phyloP scores from a whole-genome alignment of 495 filamentous ascomycete genomes.

The Hypoxylon cercidicola region DNA sequence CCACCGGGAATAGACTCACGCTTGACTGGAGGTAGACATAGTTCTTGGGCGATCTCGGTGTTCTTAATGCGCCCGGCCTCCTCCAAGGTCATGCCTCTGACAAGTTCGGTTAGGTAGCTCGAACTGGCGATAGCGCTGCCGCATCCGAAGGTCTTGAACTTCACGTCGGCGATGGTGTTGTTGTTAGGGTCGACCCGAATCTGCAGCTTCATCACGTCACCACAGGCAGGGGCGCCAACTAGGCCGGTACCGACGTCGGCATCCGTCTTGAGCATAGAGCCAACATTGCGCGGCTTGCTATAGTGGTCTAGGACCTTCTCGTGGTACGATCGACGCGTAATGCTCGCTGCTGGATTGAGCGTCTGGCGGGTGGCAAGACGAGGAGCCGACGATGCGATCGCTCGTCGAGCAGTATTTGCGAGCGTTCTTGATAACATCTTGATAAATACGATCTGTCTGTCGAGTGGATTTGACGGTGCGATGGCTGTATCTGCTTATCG shows the following conservation, averaged over 20 bases:
- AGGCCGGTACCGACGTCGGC: constrained; percentile 94
- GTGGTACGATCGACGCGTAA: constrained; percentile 62
- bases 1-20: constrained; percentile 61
- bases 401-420: constrained; percentile 46
- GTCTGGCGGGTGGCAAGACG: constrained; percentile 51
- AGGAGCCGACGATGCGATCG: constrained; percentile 38
- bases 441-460: not conserved
- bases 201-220: constrained; percentile 99
- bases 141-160: constrained; percentile 99
- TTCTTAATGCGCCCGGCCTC: constrained; percentile 92
- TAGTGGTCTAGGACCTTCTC: constrained; percentile 92
- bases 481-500: not conserved
- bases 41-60: constrained; percentile 96
- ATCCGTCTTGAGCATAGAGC: constrained; percentile 87
- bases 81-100: constrained; percentile 95
- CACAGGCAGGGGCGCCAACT: constrained; percentile 92
- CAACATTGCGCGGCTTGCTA: constrained; percentile 91
- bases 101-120: constrained; percentile 90
- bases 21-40: constrained; percentile 95
- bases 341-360: constrained; percentile 46
- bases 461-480: constrained; percentile 2
- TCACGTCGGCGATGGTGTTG: constrained; percentile 91
- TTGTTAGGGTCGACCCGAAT: constrained; percentile 92
- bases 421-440: constrained; percentile 46
- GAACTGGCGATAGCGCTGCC: constrained; percentile 93